phyloP scores from a whole-genome alignment of 202 grass and related monocot species.

The Zoysia matrella region DNA sequence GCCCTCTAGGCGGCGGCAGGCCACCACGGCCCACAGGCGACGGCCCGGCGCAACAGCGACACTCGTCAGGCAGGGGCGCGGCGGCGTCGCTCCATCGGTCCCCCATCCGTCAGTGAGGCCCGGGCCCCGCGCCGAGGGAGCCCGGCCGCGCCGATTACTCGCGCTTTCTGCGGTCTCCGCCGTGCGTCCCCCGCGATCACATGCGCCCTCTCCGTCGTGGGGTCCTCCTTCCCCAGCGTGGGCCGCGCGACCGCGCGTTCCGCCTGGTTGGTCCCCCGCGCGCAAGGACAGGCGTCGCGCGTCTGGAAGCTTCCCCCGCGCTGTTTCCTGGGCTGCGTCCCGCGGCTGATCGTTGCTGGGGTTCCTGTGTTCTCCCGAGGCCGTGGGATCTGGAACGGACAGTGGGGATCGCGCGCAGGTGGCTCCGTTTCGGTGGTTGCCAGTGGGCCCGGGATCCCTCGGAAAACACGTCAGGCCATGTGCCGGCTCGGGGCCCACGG shows the following conservation, averaged over 20 bases:
- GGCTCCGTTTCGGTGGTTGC: constrained; percentile 24
- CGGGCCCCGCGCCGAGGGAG: too few species aligned
- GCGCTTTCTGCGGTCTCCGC: constrained; percentile 38
- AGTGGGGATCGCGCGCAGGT: constrained; percentile 1
- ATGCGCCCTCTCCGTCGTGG: constrained; percentile 37
- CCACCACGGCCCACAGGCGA: too few species aligned
- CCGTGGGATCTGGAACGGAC: constrained; percentile 34
- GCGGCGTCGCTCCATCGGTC: too few species aligned
- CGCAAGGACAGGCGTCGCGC: not conserved
- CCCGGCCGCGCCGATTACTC: not conserved
- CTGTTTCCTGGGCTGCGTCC: not conserved
- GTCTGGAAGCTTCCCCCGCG: not conserved
- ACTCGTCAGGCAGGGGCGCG: too few species aligned
- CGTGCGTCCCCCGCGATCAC: not conserved
- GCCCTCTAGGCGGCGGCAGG: too few species aligned
- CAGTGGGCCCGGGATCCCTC: constrained; percentile 17
- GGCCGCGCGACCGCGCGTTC: not conserved
- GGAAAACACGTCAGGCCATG: constrained; percentile 61
- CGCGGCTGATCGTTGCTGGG: not conserved
- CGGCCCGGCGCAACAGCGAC: too few species aligned
- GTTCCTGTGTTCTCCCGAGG: not conserved
- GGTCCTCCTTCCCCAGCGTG: not conserved
- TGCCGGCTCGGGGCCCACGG: constrained; percentile 29
- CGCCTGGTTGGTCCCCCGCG: not conserved
- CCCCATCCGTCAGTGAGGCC: too few species aligned